phyloP scores from a whole-genome alignment of 2,329 filamentous ascomycete species.

The Colletotrichum abscissum region DNA sequence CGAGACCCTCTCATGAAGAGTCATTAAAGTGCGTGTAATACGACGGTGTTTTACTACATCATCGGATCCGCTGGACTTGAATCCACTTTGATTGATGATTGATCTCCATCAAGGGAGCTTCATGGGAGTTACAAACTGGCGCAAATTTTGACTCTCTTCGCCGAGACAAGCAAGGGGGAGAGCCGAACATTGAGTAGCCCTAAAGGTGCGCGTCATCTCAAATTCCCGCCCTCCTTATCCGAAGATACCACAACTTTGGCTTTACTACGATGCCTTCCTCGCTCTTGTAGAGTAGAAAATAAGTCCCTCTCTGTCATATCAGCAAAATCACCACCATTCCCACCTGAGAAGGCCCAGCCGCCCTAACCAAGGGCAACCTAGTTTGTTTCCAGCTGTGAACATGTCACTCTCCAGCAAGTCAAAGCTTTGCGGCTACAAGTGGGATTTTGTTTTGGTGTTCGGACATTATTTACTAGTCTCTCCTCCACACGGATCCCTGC shows the following conservation, averaged over 20 bases:
- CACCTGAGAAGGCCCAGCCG: constrained; percentile 1
- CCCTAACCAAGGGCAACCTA: neutral
- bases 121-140: neutral
- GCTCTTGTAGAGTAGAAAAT: neutral
- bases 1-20: neutral
- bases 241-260: neutral
- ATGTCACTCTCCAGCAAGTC: neutral
- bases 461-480: neutral
- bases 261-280: neutral
- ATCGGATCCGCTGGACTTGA: neutral
- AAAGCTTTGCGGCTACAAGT: neutral
- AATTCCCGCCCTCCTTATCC: neutral
- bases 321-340: neutral
- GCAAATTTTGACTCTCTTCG: neutral
- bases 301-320: neutral
- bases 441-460: neutral
- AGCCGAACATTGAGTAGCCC: neutral
- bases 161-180: neutral
- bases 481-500: constrained; percentile 12
- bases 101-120: neutral
- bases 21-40: neutral
- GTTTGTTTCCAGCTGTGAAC: neutral
- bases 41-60: neutral
- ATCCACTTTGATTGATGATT: neutral
- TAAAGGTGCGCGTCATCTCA: constrained; percentile 23